These are phyloP conservation scores for Teratosphaeria viscida DNA, from an alignment of 2,329 filamentous ascomycete species.

Conservation along the genomic window DNA sequence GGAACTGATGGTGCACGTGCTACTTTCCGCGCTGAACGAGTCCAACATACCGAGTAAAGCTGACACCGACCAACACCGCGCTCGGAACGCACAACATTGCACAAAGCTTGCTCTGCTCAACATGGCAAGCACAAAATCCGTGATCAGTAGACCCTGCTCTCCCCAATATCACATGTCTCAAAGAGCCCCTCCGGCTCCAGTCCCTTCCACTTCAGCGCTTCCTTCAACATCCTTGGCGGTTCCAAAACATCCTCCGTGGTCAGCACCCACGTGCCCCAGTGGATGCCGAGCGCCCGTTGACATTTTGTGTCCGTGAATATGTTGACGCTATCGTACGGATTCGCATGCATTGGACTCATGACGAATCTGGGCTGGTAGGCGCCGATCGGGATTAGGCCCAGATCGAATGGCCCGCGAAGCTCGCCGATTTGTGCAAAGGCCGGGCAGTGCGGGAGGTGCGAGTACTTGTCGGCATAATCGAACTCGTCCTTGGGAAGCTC, in stretches of 20 bases:
- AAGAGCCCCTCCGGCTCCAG: slow-evolving; percentile 64
- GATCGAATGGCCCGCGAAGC: slow-evolving; percentile 73
- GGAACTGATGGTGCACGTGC: background rate
- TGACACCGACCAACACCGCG: slow-evolving; percentile 2
- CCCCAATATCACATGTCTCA: slow-evolving; percentile 75
- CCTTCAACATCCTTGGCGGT: slow-evolving; percentile 61
- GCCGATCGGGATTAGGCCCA: slow-evolving; percentile 87
- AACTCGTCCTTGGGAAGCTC: slow-evolving; percentile 51
- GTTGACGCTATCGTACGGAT: slow-evolving; percentile 77
- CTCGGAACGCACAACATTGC: background rate
- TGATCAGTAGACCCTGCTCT: slow-evolving; percentile 46
- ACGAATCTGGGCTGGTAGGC: slow-evolving; percentile 67
- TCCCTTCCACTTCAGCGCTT: slow-evolving; percentile 58
- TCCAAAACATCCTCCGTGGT: slow-evolving; percentile 79
- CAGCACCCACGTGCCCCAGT: slow-evolving; percentile 82
- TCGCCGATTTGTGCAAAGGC: slow-evolving; percentile 77
- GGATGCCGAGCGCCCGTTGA: slow-evolving; percentile 69
- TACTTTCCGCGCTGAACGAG: background rate
- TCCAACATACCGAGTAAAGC: slow-evolving; percentile 1
- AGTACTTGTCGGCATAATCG: slow-evolving; percentile 59
- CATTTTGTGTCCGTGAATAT: slow-evolving; percentile 82
- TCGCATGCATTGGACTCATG: slow-evolving; percentile 74
- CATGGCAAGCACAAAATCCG: background rate
- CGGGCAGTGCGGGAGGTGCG: slow-evolving; percentile 60
- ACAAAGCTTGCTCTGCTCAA: background rate